Evolutionary conservation across 208 protist genomes (phyloP), one percentile per base, ranked within the genome.

Genomic region (Wallacemonas sp.): DNA sequence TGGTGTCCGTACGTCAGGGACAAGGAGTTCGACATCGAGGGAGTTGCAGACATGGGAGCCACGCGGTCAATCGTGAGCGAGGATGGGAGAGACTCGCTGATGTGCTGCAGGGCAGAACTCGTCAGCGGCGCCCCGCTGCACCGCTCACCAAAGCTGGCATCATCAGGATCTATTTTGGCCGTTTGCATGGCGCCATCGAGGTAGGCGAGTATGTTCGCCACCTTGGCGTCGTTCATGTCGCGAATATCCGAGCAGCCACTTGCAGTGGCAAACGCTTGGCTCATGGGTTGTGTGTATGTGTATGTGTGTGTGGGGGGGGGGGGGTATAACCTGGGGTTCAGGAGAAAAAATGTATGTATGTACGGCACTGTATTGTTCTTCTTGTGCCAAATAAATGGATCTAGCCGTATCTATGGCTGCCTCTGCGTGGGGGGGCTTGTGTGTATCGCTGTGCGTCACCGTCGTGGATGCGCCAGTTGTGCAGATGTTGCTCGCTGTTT

Each of bases 181-280:
- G 46, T 47, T 6, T 75, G 59, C 14, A 72, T 68, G 38, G 79
- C 80, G 27, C 41, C 71, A 56, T 96, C 83, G 2, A 96, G 76
- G 63, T 96, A 96, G 31, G 84, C 77, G 19, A 96, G 75, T 28
- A 96, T 93, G 63, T 93, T 90, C 8, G 80, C 77, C 21, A 92
- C 91, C 58, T 91, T 96, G 21, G 86, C 86, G 24, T 94, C 86
- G 59, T 96, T 96, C 28, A 96, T 83, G 67, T 96, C 84, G 2
- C 82, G 80, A n/a, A 96, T 66, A 47, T 93, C 86, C 17, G 90
- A 91, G 65, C 80, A 84, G 34, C 71, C 73, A 67, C 84, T 93
- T 14, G 62, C 70, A 0, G 49, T 28, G 45, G 53, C 62, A 1
- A 39, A 28, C n/a, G 27, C 28, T 27, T 27, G 17, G 19, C 36